Conservation (phyloP, 2,329 filamentous ascomycete species). For the Cladosporium sp. region DNA sequence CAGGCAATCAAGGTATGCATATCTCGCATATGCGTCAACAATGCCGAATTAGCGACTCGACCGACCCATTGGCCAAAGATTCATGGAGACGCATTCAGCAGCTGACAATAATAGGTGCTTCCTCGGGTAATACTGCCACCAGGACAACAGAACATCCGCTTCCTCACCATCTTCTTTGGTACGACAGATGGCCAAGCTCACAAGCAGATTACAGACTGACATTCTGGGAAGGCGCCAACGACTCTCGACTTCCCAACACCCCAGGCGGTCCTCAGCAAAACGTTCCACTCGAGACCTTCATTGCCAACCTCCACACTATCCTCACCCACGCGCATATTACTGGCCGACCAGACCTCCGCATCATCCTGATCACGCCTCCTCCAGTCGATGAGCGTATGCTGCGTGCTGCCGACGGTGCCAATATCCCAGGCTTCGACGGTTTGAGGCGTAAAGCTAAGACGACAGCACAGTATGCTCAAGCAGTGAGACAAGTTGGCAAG, state of each 20-base stretch:
- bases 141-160: constrained; percentile 57
- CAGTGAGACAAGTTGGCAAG: constrained; percentile 59
- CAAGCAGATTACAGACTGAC: constrained; percentile 48
- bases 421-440: constrained; percentile 30
- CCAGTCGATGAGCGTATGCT: constrained; percentile 73
- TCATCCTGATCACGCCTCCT: constrained; percentile 77
- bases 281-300: constrained; percentile 72
- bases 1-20: constrained; percentile 54
- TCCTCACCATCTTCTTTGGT: constrained; percentile 51
- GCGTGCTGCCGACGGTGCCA: constrained; percentile 42
- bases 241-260: constrained; percentile 65
- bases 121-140: constrained; percentile 68
- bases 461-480: constrained; percentile 62
- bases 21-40: not conserved
- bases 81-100: not conserved
- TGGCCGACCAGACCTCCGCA: constrained; percentile 63
- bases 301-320: constrained; percentile 66
- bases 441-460: constrained; percentile 52
- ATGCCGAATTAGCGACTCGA: not conserved
- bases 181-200: not conserved
- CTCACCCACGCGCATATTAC: constrained; percentile 65
- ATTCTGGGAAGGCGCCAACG: constrained; percentile 73
- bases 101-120: constrained; percentile 48
- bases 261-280: constrained; percentile 62
- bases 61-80: not conserved